phyloP scores from a whole-genome alignment of 371 early-diverging fungal genomes.

The Homolaphlyctis polyrhiza region DNA sequence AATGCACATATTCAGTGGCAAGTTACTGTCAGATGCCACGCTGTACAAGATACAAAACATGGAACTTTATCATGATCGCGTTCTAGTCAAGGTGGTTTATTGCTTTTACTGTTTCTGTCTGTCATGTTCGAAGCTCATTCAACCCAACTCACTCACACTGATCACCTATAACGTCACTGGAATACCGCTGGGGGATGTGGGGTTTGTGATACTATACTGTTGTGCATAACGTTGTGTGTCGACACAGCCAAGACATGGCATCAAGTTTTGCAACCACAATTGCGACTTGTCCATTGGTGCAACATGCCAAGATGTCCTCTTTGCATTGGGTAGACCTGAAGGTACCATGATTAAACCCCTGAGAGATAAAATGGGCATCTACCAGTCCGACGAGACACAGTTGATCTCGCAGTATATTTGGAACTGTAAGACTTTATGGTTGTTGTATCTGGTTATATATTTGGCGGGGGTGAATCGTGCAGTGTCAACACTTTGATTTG shows the following conservation, averaged over 20 bases:
- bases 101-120: neutral
- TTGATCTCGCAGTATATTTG: conserved; percentile 19
- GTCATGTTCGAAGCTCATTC: neutral
- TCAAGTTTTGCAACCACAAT: neutral
- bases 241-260: neutral
- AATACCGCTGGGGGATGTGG: too few species aligned
- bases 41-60: conserved; percentile 13
- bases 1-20: conserved; percentile 54
- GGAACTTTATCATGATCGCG: conserved; percentile 14
- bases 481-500: too few species aligned
- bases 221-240: too few species aligned
- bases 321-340: conserved; percentile 62
- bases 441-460: neutral
- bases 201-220: too few species aligned
- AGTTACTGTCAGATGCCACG: conserved; percentile 47
- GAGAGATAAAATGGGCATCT: conserved; percentile 71
- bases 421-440: conserved; percentile 14
- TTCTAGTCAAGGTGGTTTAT: conserved; percentile 1
- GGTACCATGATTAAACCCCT: conserved; percentile 60
- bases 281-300: conserved; percentile 14
- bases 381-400: too few species aligned
- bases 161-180: too few species aligned
- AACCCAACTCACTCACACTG: too few species aligned
- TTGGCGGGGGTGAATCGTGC: neutral
- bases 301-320: conserved; percentile 60